Base-by-base conservation (phyloP, 768 basidiomycete genomes). In the Chlorophyllum brunneum region DNA sequence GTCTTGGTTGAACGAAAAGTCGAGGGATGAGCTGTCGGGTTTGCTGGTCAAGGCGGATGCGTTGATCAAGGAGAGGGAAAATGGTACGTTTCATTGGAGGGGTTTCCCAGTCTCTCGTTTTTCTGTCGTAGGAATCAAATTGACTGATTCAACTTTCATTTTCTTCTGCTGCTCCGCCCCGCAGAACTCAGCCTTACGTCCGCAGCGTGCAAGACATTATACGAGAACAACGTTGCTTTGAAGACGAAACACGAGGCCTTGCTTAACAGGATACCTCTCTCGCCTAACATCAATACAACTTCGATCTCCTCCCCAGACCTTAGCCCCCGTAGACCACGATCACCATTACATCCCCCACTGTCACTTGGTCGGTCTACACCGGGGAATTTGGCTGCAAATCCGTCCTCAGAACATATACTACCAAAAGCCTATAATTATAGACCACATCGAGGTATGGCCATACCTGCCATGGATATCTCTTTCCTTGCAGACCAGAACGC, bases 401-500 rank as follows among this genome's bases (percentile, higher is more conserved):
- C 44, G 38, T 26, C 51, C 3, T 33, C 43, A 16, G 51, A 52
- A 6, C 51, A 45, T 23, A 45, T 18, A 26, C 33, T 53, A 2
- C 44, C 42, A 23, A 53, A 31, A 27, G 42, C 54, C 44, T 59
- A 67, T 51, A 61, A 58, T 41, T 60, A 65, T 16, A 73, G 70
- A 58, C 56, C 70, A 1, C 22, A 31, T 34, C 74, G 77, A 30
- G 75, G 79, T 44, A 76, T 86, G 38, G 82, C 86, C 39, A 78
- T 88, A 49, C 82, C 85, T 3, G 81, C 82, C 1, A 69, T 77
- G 13, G 88, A 91, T 53, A 75, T 93, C 23, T 79, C 82, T 2
- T 72, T 79, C 5, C 79, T 93, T 37, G 79, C 87, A 0, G 87
- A 90, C 61, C 90, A 94, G 67, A 94, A 94, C 59, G 81, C 84